Percentiles rank a stretch among this genome's conserved stretches.
Evolutionary conservation across 352 stramenopile genomes (phyloP).

Genomic region (Globisporangium uncinulatum): DNA sequence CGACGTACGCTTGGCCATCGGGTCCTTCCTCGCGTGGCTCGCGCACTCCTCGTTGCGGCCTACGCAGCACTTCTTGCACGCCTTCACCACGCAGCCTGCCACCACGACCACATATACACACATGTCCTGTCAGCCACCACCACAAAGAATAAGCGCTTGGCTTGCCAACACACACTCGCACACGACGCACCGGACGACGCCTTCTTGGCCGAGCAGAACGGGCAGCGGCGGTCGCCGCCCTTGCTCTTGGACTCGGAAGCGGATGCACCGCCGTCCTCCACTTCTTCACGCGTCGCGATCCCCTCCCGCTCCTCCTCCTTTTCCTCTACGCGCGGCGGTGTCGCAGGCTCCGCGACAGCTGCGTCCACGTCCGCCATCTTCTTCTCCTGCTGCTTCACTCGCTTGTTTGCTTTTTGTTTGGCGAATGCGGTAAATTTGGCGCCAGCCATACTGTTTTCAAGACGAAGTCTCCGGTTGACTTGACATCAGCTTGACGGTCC

Average conservation of each 20-base stretch:
- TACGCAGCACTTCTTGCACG: slow-evolving; percentile 76
- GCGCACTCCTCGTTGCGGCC: slow-evolving; percentile 28
- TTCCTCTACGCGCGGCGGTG: background rate
- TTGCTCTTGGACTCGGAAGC: slow-evolving; percentile 12
- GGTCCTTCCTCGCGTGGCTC: slow-evolving; percentile 30
- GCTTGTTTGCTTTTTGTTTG: background rate
- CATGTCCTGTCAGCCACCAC: background rate
- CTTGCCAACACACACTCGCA: background rate
- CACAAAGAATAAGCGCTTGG: background rate
- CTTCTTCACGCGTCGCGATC: background rate
- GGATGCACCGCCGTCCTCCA: background rate
- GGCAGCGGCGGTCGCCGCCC: slow-evolving; percentile 19
- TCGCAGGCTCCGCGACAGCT: background rate
- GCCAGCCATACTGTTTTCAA: too few relatives aligned
- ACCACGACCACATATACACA: background rate
- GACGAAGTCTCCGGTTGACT: too few relatives aligned
- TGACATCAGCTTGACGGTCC: too few relatives aligned
- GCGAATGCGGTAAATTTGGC: too few relatives aligned
- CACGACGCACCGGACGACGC: slow-evolving; percentile 6
- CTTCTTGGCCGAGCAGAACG: slow-evolving; percentile 47
- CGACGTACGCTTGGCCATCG: slow-evolving; percentile 16
- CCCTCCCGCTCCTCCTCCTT: too few relatives aligned
- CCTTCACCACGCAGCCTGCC: slow-evolving; percentile 31
- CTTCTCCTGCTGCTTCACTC: background rate
- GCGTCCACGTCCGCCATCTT: background rate